A percentile compares a stretch with the other conserved stretches of the same genome.
phyloP scores from a whole-genome alignment of 768 basidiomycete species.

The Suillus discolor region DNA sequence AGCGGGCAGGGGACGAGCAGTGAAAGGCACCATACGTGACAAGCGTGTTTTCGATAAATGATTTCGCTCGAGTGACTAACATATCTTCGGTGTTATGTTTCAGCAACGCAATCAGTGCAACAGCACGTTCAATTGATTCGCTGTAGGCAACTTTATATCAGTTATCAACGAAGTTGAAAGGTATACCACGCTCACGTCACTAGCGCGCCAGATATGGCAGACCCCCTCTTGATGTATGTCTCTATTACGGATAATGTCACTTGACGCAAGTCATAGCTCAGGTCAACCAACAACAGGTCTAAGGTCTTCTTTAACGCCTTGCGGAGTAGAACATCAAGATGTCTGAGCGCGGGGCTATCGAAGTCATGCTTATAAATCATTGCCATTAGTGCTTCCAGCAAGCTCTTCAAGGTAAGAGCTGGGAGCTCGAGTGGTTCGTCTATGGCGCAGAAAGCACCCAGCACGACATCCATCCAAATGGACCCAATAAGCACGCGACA shows the following conservation, averaged over 20 bases:
- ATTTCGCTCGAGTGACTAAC: conserved; percentile 56
- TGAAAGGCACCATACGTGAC: conserved; percentile 40
- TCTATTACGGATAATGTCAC: conserved; percentile 62
- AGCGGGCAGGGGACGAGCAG: background rate
- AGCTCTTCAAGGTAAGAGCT: conserved; percentile 55
- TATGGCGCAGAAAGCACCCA: conserved; percentile 52
- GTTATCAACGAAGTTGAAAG: background rate
- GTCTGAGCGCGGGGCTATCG: conserved; percentile 51
- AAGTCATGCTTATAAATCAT: conserved; percentile 78
- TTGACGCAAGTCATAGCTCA: conserved; percentile 70
- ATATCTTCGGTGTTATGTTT: conserved; percentile 56
- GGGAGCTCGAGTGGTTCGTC: conserved; percentile 52
- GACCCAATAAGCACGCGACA: conserved; percentile 58
- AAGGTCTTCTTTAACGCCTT: conserved; percentile 53
- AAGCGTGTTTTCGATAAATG: conserved; percentile 56
- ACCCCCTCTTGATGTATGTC: conserved; percentile 64
- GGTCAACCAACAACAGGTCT: conserved; percentile 51
- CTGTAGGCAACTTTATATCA: conserved; percentile 31
- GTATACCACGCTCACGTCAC: conserved; percentile 13
- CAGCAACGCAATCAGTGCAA: conserved; percentile 49
- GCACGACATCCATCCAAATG: conserved; percentile 60
- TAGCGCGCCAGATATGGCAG: conserved; percentile 28
- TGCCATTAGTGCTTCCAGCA: conserved; percentile 66
- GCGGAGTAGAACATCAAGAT: conserved; percentile 55
- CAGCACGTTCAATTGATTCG: conserved; percentile 53